Evolutionary conservation across 306 rosid genomes (phyloP).

Genomic region (Cucumis melo): DNA sequence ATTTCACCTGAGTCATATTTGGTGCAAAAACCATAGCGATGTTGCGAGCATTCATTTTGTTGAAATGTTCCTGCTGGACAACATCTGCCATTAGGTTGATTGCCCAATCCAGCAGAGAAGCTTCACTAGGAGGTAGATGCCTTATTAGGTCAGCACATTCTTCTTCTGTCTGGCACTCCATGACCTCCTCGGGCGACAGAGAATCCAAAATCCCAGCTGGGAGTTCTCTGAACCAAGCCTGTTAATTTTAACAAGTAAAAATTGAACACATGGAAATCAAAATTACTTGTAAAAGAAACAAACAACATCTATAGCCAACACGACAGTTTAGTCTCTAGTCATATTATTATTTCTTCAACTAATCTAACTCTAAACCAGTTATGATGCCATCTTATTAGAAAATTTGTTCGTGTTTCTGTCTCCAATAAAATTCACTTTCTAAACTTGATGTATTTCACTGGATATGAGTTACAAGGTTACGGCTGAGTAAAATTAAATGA

Average conservation of each 20-base stretch:
- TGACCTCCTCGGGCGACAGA: slow-evolving; percentile 55
- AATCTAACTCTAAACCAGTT: neutral
- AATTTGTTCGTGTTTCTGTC: neutral
- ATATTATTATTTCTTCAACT: neutral
- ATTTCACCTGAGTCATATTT: slow-evolving; percentile 79
- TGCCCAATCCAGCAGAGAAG: slow-evolving; percentile 79
- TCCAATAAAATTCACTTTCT: neutral
- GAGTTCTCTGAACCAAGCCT: slow-evolving; percentile 96
- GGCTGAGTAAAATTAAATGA: neutral
- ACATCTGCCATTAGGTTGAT: slow-evolving; percentile 91
- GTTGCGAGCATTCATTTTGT: slow-evolving; percentile 86
- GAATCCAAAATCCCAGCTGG: slow-evolving; percentile 66
- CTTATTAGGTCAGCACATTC: slow-evolving; percentile 51
- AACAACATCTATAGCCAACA: neutral
- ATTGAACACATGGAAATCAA: neutral
- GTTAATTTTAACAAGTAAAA: neutral
- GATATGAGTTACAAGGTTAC: neutral
- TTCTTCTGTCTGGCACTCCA: slow-evolving; percentile 69
- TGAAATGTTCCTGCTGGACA: slow-evolving; percentile 54
- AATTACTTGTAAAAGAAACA: neutral
- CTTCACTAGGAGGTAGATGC: slow-evolving; percentile 59
- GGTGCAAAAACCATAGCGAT: slow-evolving; percentile 96
- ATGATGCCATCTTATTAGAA: neutral
- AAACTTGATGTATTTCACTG: neutral
- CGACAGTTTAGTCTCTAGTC: neutral